Conservation (phyloP, 1,284 basidiomycete genomes). For the Paramarasmius palmivorus region DNA sequence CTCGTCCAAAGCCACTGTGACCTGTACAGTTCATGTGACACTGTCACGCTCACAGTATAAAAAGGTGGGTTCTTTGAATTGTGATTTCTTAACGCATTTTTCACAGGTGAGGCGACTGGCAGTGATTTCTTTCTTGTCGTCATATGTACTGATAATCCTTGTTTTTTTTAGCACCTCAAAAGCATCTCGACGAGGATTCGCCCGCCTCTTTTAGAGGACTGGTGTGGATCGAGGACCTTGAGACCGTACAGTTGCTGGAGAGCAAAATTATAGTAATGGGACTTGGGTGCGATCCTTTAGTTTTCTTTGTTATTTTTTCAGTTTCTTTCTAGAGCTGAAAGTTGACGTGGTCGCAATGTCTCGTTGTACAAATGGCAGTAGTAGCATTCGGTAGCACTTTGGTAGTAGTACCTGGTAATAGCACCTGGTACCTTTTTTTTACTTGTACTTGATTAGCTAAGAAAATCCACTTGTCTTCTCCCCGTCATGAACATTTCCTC, state of each 20-base stretch:
- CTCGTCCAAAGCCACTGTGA: neutral
- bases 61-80: neutral
- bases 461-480: constrained; percentile 47
- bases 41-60: constrained; percentile 6
- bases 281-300: constrained; percentile 81
- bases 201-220: constrained; percentile 63
- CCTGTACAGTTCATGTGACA: constrained; percentile 9
- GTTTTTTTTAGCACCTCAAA: constrained; percentile 58
- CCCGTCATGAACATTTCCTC: constrained; percentile 67
- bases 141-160: constrained; percentile 18
- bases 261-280: constrained; percentile 65
- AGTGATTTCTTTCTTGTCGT: neutral
- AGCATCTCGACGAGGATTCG: constrained; percentile 85
- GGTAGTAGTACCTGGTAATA: too few relatives aligned
- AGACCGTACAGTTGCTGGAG: constrained; percentile 85
- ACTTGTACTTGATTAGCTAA: too few relatives aligned
- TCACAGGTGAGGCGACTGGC: constrained; percentile 3
- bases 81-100: constrained; percentile 6
- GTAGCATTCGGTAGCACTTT: too few relatives aligned
- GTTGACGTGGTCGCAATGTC: constrained; percentile 82
- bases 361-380: constrained; percentile 65
- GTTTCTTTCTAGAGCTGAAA: constrained; percentile 62
- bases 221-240: constrained; percentile 79
- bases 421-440: too few relatives aligned
- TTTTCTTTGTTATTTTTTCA: constrained; percentile 33